These are phyloP conservation scores for Aureobasidium pullulans DNA, from an alignment of 2,329 filamentous ascomycete genomes.

Conservation along the genomic window DNA sequence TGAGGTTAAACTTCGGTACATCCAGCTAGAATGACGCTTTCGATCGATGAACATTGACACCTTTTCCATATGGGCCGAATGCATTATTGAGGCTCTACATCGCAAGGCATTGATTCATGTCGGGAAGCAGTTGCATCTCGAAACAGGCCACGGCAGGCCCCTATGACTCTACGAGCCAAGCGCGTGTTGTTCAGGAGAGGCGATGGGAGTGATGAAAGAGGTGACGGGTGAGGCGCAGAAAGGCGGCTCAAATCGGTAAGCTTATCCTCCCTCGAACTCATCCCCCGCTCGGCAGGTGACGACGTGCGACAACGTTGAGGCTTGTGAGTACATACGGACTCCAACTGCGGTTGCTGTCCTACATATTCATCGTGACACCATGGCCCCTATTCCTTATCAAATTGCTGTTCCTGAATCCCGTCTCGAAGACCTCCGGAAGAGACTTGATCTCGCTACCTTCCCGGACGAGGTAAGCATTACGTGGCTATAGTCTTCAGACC, in stretches of 20 bases:
- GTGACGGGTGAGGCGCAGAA: not conserved
- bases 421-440: conserved; percentile 48
- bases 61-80: no score
- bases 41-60: no score
- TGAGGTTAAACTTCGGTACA: not conserved
- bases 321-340: not conserved
- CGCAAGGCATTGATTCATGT: no score
- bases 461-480: conserved; percentile 44
- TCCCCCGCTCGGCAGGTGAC: not conserved
- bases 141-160: no score
- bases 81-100: no score
- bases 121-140: no score
- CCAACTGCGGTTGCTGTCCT: not conserved
- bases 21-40: not conserved
- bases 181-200: no score
- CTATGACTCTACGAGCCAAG: no score
- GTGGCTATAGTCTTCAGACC: no score
- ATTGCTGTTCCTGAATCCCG: conserved; percentile 46
- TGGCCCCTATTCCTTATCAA: conserved; percentile 30
- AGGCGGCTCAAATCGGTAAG: not conserved
- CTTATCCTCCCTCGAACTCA: not conserved
- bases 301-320: not conserved
- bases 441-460: conserved; percentile 47
- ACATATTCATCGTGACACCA: not conserved
- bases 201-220: not conserved